A percentile compares a stretch with the other conserved stretches of the same genome.
These are phyloP conservation scores for Boletellus ananas DNA, from an alignment of 768 basidiomycete genomes.

Conservation along the genomic window DNA sequence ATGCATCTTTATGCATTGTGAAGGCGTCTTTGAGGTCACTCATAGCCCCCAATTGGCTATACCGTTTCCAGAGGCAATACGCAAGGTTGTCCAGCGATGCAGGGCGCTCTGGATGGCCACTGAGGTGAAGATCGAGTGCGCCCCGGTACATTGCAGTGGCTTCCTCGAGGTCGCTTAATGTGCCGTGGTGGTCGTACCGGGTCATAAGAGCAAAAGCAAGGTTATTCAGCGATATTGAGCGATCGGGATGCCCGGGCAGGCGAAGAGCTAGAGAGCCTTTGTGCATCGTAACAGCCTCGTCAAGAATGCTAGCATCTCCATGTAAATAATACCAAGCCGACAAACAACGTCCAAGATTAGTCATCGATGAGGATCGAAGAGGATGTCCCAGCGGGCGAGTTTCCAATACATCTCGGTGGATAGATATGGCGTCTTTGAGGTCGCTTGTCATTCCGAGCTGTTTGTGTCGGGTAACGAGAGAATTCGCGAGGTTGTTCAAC, in stretches of 20 bases:
- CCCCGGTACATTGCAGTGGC: background rate
- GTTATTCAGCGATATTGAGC: background rate
- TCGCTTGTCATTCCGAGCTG: background rate
- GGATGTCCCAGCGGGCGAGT: background rate
- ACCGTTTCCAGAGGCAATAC: background rate
- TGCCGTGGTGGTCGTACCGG: background rate
- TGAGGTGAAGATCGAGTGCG: background rate
- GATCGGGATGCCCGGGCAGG: background rate
- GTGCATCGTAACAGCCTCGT: background rate
- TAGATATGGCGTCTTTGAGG: background rate
- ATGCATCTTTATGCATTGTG: background rate
- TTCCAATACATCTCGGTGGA: background rate
- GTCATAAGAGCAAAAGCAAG: background rate
- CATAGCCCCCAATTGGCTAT: background rate
- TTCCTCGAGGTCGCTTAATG: background rate
- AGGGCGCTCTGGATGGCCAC: background rate
- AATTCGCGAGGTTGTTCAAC: background rate
- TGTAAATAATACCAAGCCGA: background rate
- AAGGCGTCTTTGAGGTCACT: background rate
- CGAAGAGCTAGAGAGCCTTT: background rate
- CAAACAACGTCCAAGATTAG: background rate
- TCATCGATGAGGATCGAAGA: background rate
- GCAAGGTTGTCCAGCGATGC: background rate
- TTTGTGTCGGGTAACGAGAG: background rate
- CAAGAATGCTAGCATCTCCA: background rate